Base-by-base conservation (phyloP, 2,329 filamentous ascomycete species). In the Arthrobotrys sinensis region DNA sequence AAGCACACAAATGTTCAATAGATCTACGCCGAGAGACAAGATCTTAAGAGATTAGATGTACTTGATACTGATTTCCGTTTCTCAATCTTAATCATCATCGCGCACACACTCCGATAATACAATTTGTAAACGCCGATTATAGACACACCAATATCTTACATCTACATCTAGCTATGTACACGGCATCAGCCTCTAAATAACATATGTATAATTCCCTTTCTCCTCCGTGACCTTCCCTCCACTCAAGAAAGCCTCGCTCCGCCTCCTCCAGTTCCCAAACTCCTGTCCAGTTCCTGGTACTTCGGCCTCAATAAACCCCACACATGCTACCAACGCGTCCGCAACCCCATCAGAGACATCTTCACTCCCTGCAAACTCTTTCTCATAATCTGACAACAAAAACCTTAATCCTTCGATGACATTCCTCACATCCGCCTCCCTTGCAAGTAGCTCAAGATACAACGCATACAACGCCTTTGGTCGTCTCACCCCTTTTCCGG, bases 391-490 rank as follows among this genome's bases (percentile, higher is more conserved):
- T 46, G 60, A 55, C 36, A 78, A 36, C 63, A 81, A 32, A 52
- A 55, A 67, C 57, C 81, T 78, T 40, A 73, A 53, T 16, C 45
- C 71, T 48, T 78, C 70, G n/a, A 81, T 67, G 2, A 77, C 68
- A 64, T 70, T 57, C 21, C 53, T 80, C 48, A 80, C 80, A 7
- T 70, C 75, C 14, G 46, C 73, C 4, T 69, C 80, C 55, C 81
- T 75, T 12, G 79, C 76, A 14, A 82, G 50, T 19, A 82, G 38
- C 24, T 80, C 81, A 24, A 81, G 68, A 19, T 80, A 75, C 4
- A 82, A 50, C 40, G 76, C 55, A 62, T 81, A 81, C 21, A 81
- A 24, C 14, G 38, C 67, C 50, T 64, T 78, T 4, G 75, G 78
- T 52, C 81, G 50, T 16, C 52, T 43, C 19, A 82, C 66, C 0